Percentiles rank a stretch among this genome's conserved stretches.
Conservation (phyloP, 805 yeast genomes). For the Wickerhamomyces queroliae region DNA sequence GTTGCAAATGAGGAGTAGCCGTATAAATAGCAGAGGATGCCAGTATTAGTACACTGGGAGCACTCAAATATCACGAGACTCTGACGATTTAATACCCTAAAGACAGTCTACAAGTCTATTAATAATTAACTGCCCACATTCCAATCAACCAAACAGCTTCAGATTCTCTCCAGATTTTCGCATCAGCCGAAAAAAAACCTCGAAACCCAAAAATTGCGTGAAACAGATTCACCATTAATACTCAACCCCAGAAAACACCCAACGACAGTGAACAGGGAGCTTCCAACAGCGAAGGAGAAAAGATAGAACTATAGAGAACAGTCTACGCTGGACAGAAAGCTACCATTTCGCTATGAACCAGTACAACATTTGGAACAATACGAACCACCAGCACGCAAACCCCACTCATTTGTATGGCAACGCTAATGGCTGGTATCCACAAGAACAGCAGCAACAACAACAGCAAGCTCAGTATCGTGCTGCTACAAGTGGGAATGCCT, state of each 20-base stretch:
- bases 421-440: not conserved
- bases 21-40: not conserved
- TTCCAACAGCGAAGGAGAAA: not conserved
- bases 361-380: conserved; percentile 11
- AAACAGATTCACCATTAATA: not conserved
- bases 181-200: not conserved
- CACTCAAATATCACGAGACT: too few species aligned
- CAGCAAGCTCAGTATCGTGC: not conserved
- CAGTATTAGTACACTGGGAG: too few species aligned
- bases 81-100: too few species aligned
- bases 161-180: not conserved
- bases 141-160: too few species aligned
- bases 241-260: too few species aligned
- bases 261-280: too few species aligned
- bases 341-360: conserved; percentile 10
- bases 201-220: too few species aligned
- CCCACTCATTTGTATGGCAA: not conserved
- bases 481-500: too few species aligned
- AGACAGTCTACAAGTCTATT: too few species aligned
- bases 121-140: too few species aligned
- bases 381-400: not conserved
- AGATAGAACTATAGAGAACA: not conserved
- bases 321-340: too few species aligned
- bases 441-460: conserved; percentile 10
- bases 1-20: not conserved